These are phyloP conservation scores for Paecilomyces dactylethromorphus DNA, from an alignment of 2,329 filamentous ascomycete species.

Conservation along the genomic window DNA sequence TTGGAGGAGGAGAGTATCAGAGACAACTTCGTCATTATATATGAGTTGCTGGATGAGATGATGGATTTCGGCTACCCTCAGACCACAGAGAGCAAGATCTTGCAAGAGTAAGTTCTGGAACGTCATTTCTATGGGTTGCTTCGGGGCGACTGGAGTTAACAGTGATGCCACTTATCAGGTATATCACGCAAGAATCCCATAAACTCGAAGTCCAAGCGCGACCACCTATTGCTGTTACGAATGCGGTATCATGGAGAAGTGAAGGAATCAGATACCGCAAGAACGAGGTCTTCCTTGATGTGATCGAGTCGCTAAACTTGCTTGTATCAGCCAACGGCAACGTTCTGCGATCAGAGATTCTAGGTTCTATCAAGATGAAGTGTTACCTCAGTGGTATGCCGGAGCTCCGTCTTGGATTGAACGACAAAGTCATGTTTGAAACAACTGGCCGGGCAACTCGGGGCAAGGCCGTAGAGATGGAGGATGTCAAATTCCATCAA, in stretches of 20 bases:
- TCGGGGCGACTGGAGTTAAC: conserved; percentile 2
- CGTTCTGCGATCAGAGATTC: conserved; percentile 89
- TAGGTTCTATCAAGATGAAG: conserved; percentile 99
- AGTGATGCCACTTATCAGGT: conserved; percentile 38
- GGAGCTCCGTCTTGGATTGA: conserved; percentile 84
- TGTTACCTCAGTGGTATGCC: conserved; percentile 99
- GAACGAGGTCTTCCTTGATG: conserved; percentile 98
- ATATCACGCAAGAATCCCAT: conserved; percentile 98
- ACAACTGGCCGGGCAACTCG: conserved; percentile 88
- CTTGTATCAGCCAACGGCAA: conserved; percentile 92
- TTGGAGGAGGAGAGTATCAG: conserved; percentile 97
- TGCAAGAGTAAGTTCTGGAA: conserved; percentile 65
- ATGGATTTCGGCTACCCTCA: conserved; percentile 99
- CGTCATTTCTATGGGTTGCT: neutral
- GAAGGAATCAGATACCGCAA: conserved; percentile 98
- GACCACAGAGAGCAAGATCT: conserved; percentile 95
- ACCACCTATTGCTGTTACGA: conserved; percentile 95
- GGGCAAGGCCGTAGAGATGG: conserved; percentile 98
- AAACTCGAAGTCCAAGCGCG: conserved; percentile 95
- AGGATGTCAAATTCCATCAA: conserved; percentile 99
- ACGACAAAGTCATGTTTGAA: conserved; percentile 99
- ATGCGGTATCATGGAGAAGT: conserved; percentile 95
- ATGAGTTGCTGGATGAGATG: conserved; percentile 98
- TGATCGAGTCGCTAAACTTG: conserved; percentile 92
- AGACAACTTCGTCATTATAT: conserved; percentile 99